Percentiles rank a stretch among this genome's conserved stretches.
phyloP scores from a whole-genome alignment of 129 eudicot species.

The Flaveria trinervia region DNA sequence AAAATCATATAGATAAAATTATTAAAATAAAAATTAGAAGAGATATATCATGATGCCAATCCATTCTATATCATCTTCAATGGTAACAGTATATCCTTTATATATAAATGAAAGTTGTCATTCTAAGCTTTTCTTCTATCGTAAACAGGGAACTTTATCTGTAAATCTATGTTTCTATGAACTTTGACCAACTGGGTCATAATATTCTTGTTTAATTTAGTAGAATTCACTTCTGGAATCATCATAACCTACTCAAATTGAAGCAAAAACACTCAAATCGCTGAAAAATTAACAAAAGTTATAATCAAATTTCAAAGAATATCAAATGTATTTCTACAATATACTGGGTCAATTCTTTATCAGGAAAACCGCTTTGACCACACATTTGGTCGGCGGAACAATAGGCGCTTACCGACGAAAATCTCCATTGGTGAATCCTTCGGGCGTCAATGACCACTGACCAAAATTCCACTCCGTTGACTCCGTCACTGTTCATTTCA shows the following conservation, averaged over 20 bases:
- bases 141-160: slow-evolving; percentile 62
- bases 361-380: background rate
- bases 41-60: slow-evolving; percentile 48
- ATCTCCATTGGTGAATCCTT: too few species aligned
- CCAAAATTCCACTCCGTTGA: too few species aligned
- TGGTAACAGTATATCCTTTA: slow-evolving; percentile 39
- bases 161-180: slow-evolving; percentile 57
- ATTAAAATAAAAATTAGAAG: background rate
- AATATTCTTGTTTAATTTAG: slow-evolving; percentile 53
- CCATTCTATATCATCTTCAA: slow-evolving; percentile 51
- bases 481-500: too few species aligned
- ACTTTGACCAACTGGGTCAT: slow-evolving; percentile 59
- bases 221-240: slow-evolving; percentile 58
- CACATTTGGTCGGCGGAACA: too few species aligned
- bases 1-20: too few species aligned
- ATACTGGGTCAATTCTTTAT: slow-evolving; percentile 56
- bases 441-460: too few species aligned
- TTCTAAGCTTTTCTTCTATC: slow-evolving; percentile 70
- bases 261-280: background rate
- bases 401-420: too few species aligned
- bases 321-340: slow-evolving; percentile 25
- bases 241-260: slow-evolving; percentile 45
- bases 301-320: too few species aligned
- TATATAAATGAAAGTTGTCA: slow-evolving; percentile 56
- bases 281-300: background rate